Evolutionary conservation across 768 basidiomycete genomes (phyloP), one percentile per base, ranked within the genome.

Genomic region (button mushroom (Agaricus bisporus)): DNA sequence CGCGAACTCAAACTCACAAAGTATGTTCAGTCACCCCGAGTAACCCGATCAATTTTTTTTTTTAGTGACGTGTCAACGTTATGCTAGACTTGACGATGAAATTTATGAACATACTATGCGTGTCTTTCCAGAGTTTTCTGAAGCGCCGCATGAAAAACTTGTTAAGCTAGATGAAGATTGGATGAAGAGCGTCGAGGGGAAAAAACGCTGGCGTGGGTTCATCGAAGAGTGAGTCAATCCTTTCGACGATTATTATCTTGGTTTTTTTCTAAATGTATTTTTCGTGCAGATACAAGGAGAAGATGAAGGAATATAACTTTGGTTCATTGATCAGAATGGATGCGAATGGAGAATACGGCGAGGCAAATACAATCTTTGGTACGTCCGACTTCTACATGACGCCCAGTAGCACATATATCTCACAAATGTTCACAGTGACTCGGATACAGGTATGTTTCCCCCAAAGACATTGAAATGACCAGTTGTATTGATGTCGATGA

Each of bases 291-390:
- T 97, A 95, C 71, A 88, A 95, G 71, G 85, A 88, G 55, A 89
- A 87, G 63, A 75, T 98, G 50, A 87, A 88, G 63, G 93, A 98
- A 60, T 91, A 88, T 72, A 98, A 98, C 77, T 98, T 98, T 70
- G 97, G 97, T 17, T 98, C 91, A 1, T 74, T 99, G 59, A 87
- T 99, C 58, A 82, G 97, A 48, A 85, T 81, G 44, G 81, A 97
- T 63, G 79, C 86, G 36, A 74, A 72, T 45, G 76, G 81, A 52
- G 92, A 95, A 65, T 99, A 98, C 68, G 83, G 80, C 10, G 88
- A 98, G 74, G 79, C 75, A 29, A 99, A 98, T 72, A 90, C 93
- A 5, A 95, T 98, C 58, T 94, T 99, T 64, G 95, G 94, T 89
- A 64, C 17, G 79, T 65, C 15, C 8, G 41, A 12, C 8, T 44